Evolutionary conservation across 2,329 filamentous ascomycete genomes (phyloP).

Genomic region (Cordyceps sp.): DNA sequence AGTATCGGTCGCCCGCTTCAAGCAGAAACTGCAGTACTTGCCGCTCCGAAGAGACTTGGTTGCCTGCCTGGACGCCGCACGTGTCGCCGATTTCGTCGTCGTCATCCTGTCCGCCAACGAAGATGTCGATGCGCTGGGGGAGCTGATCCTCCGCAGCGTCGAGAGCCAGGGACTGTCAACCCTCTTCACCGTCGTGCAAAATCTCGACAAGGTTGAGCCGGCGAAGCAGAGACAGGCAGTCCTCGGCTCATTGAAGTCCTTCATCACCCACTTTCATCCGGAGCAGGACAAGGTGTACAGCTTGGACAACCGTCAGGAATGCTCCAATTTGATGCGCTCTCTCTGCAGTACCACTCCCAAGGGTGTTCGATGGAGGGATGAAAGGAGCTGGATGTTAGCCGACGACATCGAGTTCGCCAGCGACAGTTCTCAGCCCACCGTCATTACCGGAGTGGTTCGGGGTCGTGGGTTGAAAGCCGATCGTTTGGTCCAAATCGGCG

Average conservation of each 20-base stretch:
- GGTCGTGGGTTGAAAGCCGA: conserved; percentile 81
- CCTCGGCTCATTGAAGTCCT: conserved; percentile 71
- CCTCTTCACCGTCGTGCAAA: conserved; percentile 70
- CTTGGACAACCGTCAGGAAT: conserved; percentile 78
- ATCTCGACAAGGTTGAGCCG: conserved; percentile 61
- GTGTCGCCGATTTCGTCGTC: conserved; percentile 80
- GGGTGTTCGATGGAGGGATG: conserved; percentile 88
- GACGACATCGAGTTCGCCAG: conserved; percentile 64
- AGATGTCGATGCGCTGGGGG: conserved; percentile 72
- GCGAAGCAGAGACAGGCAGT: conserved; percentile 64
- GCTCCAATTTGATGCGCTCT: conserved; percentile 76
- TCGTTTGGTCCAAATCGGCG: conserved; percentile 75
- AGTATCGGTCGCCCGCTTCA: conserved; percentile 74
- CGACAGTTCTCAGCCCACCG: conserved; percentile 41
- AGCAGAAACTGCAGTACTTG: conserved; percentile 83
- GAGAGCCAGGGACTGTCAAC: conserved; percentile 93
- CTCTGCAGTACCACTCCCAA: conserved; percentile 86
- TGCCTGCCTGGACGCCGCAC: conserved; percentile 67
- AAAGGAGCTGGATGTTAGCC: conserved; percentile 86
- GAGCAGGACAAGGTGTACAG: conserved; percentile 82
- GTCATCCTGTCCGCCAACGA: conserved; percentile 68
- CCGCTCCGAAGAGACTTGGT: conserved; percentile 57
- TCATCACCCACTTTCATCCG: conserved; percentile 88
- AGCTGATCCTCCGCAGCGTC: conserved; percentile 70
- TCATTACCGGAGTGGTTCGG: conserved; percentile 72